Percentiles rank a stretch among this genome's conserved stretches.
Evolutionary conservation across 495 filamentous ascomycete species (phyloP).

Genomic region (Cetradonia linearis): DNA sequence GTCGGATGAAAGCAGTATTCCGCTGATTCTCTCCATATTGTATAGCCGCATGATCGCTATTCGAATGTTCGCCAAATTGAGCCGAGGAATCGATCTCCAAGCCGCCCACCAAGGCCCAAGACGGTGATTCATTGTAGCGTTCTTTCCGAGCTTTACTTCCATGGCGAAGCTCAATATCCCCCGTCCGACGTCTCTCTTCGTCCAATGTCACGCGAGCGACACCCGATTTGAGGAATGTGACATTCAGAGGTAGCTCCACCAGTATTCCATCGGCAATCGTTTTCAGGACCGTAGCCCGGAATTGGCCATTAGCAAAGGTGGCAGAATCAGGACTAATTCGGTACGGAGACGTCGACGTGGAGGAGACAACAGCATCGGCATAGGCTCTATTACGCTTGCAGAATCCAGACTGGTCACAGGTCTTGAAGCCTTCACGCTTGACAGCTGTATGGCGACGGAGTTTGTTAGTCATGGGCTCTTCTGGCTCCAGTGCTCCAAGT

Average conservation of each 20-base stretch:
- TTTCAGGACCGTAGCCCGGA: slow-evolving; percentile 72
- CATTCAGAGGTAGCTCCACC: slow-evolving; percentile 67
- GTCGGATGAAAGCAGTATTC: slow-evolving; percentile 69
- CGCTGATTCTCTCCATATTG: slow-evolving; percentile 64
- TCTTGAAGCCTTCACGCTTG: slow-evolving; percentile 94
- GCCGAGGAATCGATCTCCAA: slow-evolving; percentile 61
- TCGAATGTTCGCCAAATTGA: slow-evolving; percentile 38
- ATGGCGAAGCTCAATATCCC: slow-evolving; percentile 77
- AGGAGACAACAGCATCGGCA: slow-evolving; percentile 61
- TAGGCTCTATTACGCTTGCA: slow-evolving; percentile 86
- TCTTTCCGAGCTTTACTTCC: slow-evolving; percentile 78
- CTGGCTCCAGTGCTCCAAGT: not conserved
- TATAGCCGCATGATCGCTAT: slow-evolving; percentile 56
- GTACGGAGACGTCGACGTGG: slow-evolving; percentile 72
- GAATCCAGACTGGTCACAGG: slow-evolving; percentile 87
- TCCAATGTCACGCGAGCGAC: slow-evolving; percentile 77
- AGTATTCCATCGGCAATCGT: slow-evolving; percentile 51
- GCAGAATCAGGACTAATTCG: slow-evolving; percentile 59
- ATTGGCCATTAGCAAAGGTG: slow-evolving; percentile 65
- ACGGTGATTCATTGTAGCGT: slow-evolving; percentile 83
- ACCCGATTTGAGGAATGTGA: slow-evolving; percentile 86
- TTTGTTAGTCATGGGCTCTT: not conserved
- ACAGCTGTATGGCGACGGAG: slow-evolving; percentile 40
- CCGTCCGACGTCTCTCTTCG: slow-evolving; percentile 79
- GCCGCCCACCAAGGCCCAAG: slow-evolving; percentile 79